Conservation (phyloP, 2,329 filamentous ascomycete genomes). For the Venturia nashicola region DNA sequence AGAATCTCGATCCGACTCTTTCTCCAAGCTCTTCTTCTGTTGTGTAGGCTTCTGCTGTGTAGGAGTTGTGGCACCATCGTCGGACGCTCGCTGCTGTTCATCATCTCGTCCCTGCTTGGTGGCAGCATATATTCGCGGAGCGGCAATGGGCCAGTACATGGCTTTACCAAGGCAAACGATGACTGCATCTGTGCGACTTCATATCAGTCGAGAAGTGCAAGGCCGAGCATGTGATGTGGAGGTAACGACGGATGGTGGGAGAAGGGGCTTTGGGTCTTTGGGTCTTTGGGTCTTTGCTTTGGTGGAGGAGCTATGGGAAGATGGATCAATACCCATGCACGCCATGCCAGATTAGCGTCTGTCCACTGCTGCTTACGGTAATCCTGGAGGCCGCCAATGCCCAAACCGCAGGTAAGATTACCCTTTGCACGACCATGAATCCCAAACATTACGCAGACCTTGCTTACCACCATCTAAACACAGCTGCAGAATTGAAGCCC, state of each 20-base stretch:
- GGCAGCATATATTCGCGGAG: conserved; percentile 70
- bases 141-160: conserved; percentile 90
- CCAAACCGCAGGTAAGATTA: too few species aligned
- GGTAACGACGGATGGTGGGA: neutral
- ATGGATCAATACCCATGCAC: too few species aligned
- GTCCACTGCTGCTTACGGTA: neutral
- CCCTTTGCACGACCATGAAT: too few species aligned
- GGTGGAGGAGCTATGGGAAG: too few species aligned
- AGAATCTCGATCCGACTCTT: neutral
- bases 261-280: neutral
- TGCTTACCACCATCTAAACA: neutral
- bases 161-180: conserved; percentile 12
- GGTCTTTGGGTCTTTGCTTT: neutral
- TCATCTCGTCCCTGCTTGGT: conserved; percentile 45
- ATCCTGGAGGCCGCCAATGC: neutral
- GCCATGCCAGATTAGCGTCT: neutral
- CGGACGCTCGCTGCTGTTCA: neutral
- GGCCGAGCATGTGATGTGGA: neutral
- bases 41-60: neutral
- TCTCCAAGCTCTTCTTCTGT: neutral
- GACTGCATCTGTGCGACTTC: conserved; percentile 14
- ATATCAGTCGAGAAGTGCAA: conserved; percentile 9
- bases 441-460: neutral
- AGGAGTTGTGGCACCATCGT: conserved; percentile 2
- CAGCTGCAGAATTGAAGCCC: too few species aligned